A percentile compares a stretch with the other conserved stretches of the same genome.
phyloP scores from a whole-genome alignment of 108 stramenopile genomes.

The Cyclostephanos tholiformis region DNA sequence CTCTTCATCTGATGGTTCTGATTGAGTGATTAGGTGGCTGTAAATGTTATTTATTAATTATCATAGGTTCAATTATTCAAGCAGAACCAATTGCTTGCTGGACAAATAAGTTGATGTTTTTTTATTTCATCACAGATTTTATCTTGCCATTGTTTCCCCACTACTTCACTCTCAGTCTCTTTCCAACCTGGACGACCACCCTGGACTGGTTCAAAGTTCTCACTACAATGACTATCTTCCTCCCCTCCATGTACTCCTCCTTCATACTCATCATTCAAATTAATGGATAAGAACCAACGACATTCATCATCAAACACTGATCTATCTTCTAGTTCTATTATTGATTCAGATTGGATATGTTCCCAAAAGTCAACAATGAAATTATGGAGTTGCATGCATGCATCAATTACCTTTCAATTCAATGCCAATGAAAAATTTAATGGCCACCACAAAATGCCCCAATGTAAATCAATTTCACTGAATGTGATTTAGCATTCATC shows the following conservation, averaged over 20 bases:
- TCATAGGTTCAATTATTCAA: too few relatives aligned
- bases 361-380: too few relatives aligned
- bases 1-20: too few relatives aligned
- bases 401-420: too few relatives aligned
- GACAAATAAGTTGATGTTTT: neutral
- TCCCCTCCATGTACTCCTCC: neutral
- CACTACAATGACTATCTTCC: neutral
- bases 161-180: neutral
- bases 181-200: neutral
- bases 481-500: too few relatives aligned
- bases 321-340: slow-evolving; percentile 20
- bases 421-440: too few relatives aligned
- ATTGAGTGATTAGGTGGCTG: too few relatives aligned
- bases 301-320: slow-evolving; percentile 12
- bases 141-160: neutral
- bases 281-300: neutral
- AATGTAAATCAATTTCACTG: too few relatives aligned
- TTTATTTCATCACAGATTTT: neutral
- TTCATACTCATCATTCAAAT: neutral
- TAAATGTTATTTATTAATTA: too few relatives aligned
- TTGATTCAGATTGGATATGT: too few relatives aligned
- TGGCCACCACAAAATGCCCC: too few relatives aligned
- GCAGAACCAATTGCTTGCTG: neutral
- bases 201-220: neutral
- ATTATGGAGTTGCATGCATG: too few relatives aligned